phyloP scores from a whole-genome alignment of 176 grass and related monocot genomes.

The Phoenix roebelenii region DNA sequence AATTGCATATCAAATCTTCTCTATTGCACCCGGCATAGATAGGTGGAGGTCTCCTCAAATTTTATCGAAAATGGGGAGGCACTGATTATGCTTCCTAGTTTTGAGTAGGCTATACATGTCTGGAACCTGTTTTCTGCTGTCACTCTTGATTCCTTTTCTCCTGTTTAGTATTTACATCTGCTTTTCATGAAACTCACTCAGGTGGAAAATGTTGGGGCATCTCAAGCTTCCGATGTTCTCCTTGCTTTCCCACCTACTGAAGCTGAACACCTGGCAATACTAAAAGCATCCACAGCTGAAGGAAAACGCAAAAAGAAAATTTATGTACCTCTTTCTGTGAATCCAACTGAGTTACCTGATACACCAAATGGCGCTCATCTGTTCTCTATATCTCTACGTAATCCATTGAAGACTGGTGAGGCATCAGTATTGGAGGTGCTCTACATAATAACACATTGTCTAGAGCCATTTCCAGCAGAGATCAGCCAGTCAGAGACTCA shows the following conservation, averaged over 20 bases:
- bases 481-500: slow-evolving; percentile 26
- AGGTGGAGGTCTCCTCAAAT: too few species aligned
- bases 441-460: slow-evolving; percentile 18
- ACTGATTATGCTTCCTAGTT: too few species aligned
- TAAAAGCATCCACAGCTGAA: slow-evolving; percentile 20
- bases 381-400: slow-evolving; percentile 5
- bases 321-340: slow-evolving; percentile 19
- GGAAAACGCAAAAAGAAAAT: slow-evolving; percentile 27
- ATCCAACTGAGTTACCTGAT: slow-evolving; percentile 3
- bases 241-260: slow-evolving; percentile 25
- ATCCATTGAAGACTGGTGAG: slow-evolving; percentile 16
- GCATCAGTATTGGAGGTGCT: slow-evolving; percentile 9
- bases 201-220: slow-evolving; percentile 19
- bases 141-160: background rate
- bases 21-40: too few species aligned
- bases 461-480: slow-evolving; percentile 26
- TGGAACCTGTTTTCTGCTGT: background rate
- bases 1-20: too few species aligned
- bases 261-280: slow-evolving; percentile 13
- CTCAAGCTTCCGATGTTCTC: slow-evolving; percentile 18
- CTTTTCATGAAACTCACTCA: background rate
- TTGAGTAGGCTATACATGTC: too few species aligned
- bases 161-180: background rate
- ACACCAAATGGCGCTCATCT: slow-evolving; percentile 18
- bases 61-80: too few species aligned